Conservation (phyloP, 2,329 filamentous ascomycete genomes). For the Metarhizium album region DNA sequence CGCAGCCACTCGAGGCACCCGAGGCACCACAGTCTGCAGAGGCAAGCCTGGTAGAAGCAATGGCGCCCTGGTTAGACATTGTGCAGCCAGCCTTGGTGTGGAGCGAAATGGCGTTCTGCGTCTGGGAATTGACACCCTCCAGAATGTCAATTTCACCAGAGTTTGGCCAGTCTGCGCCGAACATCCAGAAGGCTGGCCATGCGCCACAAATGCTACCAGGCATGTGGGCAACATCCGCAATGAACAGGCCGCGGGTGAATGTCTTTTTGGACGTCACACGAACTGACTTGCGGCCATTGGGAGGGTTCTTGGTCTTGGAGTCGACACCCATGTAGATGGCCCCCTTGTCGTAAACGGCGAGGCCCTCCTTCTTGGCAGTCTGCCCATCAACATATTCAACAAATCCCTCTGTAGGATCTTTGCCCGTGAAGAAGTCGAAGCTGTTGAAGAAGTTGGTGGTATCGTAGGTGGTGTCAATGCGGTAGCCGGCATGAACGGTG, state of each 20-base stretch:
- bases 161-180: conserved; percentile 59
- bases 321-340: conserved; percentile 63
- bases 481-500: conserved; percentile 26
- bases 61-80: conserved; percentile 38
- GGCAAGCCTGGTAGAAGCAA: conserved; percentile 34
- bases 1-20: conserved; percentile 47
- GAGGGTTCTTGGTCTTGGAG: conserved; percentile 41
- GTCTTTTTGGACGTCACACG: conserved; percentile 55
- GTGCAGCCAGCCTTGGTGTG: conserved; percentile 54
- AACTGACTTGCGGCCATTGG: conserved; percentile 56
- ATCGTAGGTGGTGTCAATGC: conserved; percentile 37
- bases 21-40: conserved; percentile 46
- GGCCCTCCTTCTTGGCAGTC: conserved; percentile 45
- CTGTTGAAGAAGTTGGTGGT: conserved; percentile 43
- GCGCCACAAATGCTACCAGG: conserved; percentile 60
- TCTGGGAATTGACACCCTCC: conserved; percentile 60
- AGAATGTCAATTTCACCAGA: conserved; percentile 72
- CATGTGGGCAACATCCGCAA: conserved; percentile 67
- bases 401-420: conserved; percentile 65
- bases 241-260: conserved; percentile 60
- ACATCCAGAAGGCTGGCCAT: conserved; percentile 65
- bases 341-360: conserved; percentile 45
- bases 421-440: conserved; percentile 43
- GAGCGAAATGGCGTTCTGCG: conserved; percentile 52
- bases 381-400: conserved; percentile 54